A percentile compares a stretch with the other conserved stretches of the same genome.
Evolutionary conservation across 179 eudicot species (phyloP).

Genomic region (Patellifolia procumbens): DNA sequence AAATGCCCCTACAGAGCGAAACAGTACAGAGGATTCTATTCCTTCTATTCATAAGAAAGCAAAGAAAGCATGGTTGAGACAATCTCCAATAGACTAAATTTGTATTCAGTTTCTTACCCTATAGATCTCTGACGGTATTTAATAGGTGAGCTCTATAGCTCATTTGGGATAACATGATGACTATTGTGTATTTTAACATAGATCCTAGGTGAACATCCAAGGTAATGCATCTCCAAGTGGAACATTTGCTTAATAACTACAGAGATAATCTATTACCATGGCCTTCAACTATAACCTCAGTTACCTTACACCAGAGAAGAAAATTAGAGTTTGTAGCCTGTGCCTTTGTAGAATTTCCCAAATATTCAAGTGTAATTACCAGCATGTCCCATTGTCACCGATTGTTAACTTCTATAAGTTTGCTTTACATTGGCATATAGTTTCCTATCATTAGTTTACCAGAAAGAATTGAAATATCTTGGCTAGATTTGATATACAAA

Average conservation of each 20-base stretch:
- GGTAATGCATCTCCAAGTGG: background rate
- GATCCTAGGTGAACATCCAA: background rate
- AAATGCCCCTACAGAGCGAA: background rate
- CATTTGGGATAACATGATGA: background rate
- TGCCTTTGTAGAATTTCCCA: background rate
- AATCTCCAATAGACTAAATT: background rate
- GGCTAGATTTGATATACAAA: too few species aligned
- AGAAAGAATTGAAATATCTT: too few species aligned
- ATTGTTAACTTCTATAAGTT: background rate
- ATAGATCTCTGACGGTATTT: background rate
- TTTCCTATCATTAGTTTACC: background rate
- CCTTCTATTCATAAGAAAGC: background rate
- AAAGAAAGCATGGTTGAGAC: background rate
- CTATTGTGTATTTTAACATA: background rate
- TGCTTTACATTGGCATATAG: background rate
- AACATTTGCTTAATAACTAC: background rate
- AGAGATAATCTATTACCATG: background rate
- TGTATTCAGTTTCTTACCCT: background rate
- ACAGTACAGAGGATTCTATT: background rate
- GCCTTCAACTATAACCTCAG: background rate
- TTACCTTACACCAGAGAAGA: background rate
- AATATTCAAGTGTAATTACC: background rate
- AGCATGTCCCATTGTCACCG: background rate
- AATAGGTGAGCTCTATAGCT: background rate
- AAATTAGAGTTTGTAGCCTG: background rate